Percentiles rank a stretch among this genome's conserved stretches.
Conservation (phyloP, 768 basidiomycete genomes). For the Sporobolomyces pararoseus region DNA sequence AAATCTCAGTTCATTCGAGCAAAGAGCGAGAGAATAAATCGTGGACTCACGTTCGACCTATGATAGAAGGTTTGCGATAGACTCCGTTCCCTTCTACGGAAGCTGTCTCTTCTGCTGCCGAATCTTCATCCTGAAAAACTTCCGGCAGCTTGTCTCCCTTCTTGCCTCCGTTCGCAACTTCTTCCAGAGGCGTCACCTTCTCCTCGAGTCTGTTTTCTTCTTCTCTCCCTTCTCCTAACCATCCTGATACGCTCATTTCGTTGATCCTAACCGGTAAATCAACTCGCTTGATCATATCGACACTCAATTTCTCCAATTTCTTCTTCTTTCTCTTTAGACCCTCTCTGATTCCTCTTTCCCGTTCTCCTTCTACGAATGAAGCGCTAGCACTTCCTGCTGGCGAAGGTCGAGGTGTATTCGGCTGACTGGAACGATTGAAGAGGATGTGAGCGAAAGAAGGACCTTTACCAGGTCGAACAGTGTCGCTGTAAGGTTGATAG, state of each 20-base stretch:
- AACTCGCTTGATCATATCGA: constrained; percentile 70
- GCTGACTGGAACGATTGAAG: neutral
- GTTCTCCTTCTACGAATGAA: constrained; percentile 2
- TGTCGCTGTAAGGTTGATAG: constrained; percentile 11
- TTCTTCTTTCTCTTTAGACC: constrained; percentile 37
- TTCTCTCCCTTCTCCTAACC: constrained; percentile 17
- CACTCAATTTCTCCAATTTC: constrained; percentile 51
- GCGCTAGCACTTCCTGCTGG: constrained; percentile 1
- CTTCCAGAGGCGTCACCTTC: no score
- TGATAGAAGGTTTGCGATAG: neutral
- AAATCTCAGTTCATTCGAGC: no score
- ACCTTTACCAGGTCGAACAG: neutral
- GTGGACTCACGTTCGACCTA: constrained; percentile 25
- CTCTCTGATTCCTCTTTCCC: constrained; percentile 21
- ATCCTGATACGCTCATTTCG: constrained; percentile 42
- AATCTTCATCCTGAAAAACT: constrained; percentile 11
- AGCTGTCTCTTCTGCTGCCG: neutral
- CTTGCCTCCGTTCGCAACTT: neutral
- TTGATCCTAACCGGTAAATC: constrained; percentile 42
- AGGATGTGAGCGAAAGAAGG: constrained; percentile 16
- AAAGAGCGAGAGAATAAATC: neutral
- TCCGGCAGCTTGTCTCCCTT: neutral
- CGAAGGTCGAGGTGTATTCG: constrained; percentile 20
- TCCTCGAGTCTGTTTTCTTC: neutral
- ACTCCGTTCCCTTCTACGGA: neutral